A percentile compares a stretch with the other conserved stretches of the same genome.
These are phyloP conservation scores for Otatea glauca DNA, from an alignment of 176 grass and related monocot species.

Conservation along the genomic window DNA sequence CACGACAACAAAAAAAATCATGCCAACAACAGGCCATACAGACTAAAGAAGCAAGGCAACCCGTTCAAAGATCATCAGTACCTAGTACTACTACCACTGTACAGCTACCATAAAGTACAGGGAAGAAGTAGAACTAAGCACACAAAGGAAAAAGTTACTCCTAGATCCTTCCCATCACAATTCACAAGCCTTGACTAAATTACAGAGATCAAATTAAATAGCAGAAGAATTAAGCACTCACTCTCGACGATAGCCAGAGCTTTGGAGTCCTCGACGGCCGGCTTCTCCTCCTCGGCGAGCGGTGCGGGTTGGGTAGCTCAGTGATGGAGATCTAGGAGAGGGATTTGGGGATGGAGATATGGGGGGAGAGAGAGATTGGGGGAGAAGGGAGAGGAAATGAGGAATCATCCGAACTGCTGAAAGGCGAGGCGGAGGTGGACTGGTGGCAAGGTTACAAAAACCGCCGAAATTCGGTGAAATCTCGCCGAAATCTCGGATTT, in stretches of 20 bases:
- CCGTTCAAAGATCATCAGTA: conserved; percentile 1
- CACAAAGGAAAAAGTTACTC: neutral
- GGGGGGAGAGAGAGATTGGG: too few relatives aligned
- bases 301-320: too few relatives aligned
- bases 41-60: conserved; percentile 7
- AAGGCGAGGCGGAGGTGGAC: too few relatives aligned
- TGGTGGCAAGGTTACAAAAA: too few relatives aligned
- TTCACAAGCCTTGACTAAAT: neutral
- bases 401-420: too few relatives aligned
- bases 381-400: too few relatives aligned
- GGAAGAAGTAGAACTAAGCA: neutral
- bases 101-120: conserved; percentile 24
- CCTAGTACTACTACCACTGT: conserved; percentile 23
- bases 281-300: conserved; percentile 54
- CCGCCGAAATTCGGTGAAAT: too few relatives aligned
- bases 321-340: too few relatives aligned
- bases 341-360: too few relatives aligned
- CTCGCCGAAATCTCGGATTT: too few relatives aligned
- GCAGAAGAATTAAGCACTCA: conserved; percentile 43
- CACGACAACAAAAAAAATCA: conserved; percentile 7
- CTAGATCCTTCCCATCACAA: neutral
- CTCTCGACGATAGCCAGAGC: conserved; percentile 73
- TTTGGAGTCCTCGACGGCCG: conserved; percentile 66
- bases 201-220: neutral
- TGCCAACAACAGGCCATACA: too few relatives aligned